A percentile compares a stretch with the other conserved stretches of the same genome.
Evolutionary conservation across 306 rosid genomes (phyloP).

Genomic region (Acmispon strigosus): DNA sequence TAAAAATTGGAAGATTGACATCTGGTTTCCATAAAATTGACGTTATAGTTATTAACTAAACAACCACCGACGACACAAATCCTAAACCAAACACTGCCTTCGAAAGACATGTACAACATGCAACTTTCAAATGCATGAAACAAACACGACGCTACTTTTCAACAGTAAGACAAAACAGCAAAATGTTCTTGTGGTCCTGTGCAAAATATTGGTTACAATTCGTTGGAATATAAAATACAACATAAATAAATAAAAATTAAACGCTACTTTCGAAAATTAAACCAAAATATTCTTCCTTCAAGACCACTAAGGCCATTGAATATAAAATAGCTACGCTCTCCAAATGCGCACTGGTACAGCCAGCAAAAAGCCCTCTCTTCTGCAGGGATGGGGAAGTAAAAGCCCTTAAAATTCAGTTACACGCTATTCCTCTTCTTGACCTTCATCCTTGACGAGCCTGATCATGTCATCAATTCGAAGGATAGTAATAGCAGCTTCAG

Average conservation of each 20-base stretch:
- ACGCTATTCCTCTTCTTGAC: conserved; percentile 51
- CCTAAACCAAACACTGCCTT: conserved; percentile 22
- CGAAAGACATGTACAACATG: conserved; percentile 4
- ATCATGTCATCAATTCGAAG: conserved; percentile 99
- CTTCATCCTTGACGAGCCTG: conserved; percentile 83
- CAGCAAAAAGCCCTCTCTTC: conserved; percentile 6
- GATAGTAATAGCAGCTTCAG: conserved; percentile 95
- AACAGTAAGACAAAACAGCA: background rate
- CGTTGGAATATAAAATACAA: background rate
- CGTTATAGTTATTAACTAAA: background rate
- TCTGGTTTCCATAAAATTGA: background rate
- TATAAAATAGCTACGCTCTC: conserved; percentile 22
- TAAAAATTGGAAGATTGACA: background rate
- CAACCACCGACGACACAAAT: background rate
- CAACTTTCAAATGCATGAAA: conserved; percentile 23
- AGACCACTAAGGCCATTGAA: conserved; percentile 18
- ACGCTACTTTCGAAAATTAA: conserved; percentile 7
- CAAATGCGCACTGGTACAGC: conserved; percentile 17
- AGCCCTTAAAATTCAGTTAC: background rate
- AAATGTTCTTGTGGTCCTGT: background rate
- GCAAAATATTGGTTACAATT: conserved; percentile 10
- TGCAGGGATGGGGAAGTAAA: background rate
- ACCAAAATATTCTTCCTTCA: background rate
- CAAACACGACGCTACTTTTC: background rate
- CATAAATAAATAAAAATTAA: background rate